Evolutionary conservation across 768 basidiomycete species (phyloP), one percentile per base, ranked within the genome.

Genomic region (Trichaptum fuscoviolaceum): DNA sequence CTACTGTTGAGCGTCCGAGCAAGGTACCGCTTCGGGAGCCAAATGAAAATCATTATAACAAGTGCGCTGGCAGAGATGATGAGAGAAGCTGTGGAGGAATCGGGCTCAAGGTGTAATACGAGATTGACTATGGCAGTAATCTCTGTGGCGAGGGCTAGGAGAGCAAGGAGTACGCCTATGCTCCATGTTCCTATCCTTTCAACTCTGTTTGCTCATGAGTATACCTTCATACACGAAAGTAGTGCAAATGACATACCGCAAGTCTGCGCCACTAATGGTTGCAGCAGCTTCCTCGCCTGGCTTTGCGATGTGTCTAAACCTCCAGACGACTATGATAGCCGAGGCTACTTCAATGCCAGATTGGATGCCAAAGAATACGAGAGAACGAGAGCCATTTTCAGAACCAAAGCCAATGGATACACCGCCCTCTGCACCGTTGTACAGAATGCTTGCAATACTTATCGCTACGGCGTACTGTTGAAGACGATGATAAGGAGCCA

Each of bases 281-380:
- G 60, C 23, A 27, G 35, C 62, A 63, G 67, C 66, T 67, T 79
- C 77, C 58, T 81, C 75, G 15, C 77, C 76, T 23, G 77, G 76
- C 58, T 72, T 75, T 7, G 70, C 69, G 10, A 76, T 72, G 18
- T 74, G 65, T 34, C 76, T 57, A 65, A 83, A 84, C 34, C 82
- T 73, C 82, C 83, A 84, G 12, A 81, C 67, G 26, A 83, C 83
- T 17, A 83, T 73, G 60, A 72, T 30, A 3, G 81, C 76, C 23
- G 82, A 83, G 63, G 79, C 71, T 35, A 83, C 82, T 67, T 83
- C 83, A 52, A 83, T 79, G 3, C 70, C 80, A 0, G 82, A 83
- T 58, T 83, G 83, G 18, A 84, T 76, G 0, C 83, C 82, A 61
- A 80, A 84, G 72, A 83, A 83, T 27, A 83, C 73, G 57, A 83